Percentiles rank a stretch among this genome's conserved stretches.
Conservation (phyloP, 2,329 filamentous ascomycete genomes). For the Aspergillus texensis region DNA sequence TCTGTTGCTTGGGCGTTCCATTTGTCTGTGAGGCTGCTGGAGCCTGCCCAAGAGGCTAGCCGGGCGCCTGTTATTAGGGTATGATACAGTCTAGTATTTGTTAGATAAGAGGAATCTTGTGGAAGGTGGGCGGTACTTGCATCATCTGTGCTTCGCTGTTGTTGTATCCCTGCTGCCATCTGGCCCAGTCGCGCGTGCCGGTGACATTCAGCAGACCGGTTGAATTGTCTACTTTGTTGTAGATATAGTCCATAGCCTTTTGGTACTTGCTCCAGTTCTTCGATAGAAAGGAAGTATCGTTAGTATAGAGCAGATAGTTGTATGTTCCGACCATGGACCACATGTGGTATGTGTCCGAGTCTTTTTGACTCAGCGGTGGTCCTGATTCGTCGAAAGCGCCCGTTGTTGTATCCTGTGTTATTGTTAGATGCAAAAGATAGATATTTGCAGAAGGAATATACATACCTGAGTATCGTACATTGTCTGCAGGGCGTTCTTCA, state of each 20-base stretch:
- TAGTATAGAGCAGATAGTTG: conserved; percentile 60
- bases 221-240: conserved; percentile 46
- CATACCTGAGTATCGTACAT: conserved; percentile 50
- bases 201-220: conserved; percentile 55
- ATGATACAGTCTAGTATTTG: conserved; percentile 47
- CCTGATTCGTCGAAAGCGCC: conserved; percentile 41
- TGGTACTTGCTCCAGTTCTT: conserved; percentile 54
- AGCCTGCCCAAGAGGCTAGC: conserved; percentile 53
- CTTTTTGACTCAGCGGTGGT: conserved; percentile 36
- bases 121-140: conserved; percentile 18
- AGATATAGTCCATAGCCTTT: conserved; percentile 51
- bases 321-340: conserved; percentile 62
- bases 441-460: not conserved
- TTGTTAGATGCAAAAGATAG: conserved; percentile 3
- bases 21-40: conserved; percentile 41
- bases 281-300: conserved; percentile 53
- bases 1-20: conserved; percentile 42
- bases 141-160: conserved; percentile 58
- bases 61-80: conserved; percentile 56
- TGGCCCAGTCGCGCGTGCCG: conserved; percentile 55
- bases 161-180: conserved; percentile 54
- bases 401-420: conserved; percentile 27
- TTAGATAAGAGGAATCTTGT: not conserved
- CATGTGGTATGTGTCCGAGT: conserved; percentile 45
- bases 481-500: conserved; percentile 51